Evolutionary conservation across 148 eudicot species (phyloP).

Genomic region (Rhododendron mucronatum): DNA sequence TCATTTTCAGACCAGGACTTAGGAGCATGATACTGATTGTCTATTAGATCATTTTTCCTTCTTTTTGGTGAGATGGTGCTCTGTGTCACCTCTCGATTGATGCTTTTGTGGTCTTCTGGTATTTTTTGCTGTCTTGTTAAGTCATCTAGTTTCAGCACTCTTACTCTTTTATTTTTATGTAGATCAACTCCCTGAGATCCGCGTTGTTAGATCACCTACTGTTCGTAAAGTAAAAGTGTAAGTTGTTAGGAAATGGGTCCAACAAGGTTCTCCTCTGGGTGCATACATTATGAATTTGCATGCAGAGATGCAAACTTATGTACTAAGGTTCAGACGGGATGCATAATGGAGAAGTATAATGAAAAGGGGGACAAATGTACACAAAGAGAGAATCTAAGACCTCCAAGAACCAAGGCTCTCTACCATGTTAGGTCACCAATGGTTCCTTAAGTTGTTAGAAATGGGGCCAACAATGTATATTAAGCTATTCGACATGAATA

Average conservation of each 20-base stretch:
- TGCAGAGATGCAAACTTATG: not conserved
- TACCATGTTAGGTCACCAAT: not conserved
- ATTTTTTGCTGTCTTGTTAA: not conserved
- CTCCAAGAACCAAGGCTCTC: not conserved
- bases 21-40: not conserved
- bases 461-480: not conserved
- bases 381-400: not conserved
- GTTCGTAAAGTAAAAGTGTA: not conserved
- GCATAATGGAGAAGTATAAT: not conserved
- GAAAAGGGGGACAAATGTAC: not conserved
- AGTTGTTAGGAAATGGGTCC: not conserved
- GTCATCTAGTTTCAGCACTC: not conserved
- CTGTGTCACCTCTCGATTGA: not conserved
- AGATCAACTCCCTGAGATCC: not conserved
- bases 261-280: not conserved
- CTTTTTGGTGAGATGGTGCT: not conserved
- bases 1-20: not conserved
- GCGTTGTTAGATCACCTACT: not conserved
- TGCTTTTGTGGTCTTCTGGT: not conserved
- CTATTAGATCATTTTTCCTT: not conserved
- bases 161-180: not conserved
- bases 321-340: not conserved
- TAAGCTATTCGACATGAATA: not conserved
- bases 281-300: not conserved
- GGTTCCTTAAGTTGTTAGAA: not conserved